These are phyloP conservation scores for Tuber borchii DNA, from an alignment of 495 filamentous ascomycete genomes.

Conservation along the genomic window DNA sequence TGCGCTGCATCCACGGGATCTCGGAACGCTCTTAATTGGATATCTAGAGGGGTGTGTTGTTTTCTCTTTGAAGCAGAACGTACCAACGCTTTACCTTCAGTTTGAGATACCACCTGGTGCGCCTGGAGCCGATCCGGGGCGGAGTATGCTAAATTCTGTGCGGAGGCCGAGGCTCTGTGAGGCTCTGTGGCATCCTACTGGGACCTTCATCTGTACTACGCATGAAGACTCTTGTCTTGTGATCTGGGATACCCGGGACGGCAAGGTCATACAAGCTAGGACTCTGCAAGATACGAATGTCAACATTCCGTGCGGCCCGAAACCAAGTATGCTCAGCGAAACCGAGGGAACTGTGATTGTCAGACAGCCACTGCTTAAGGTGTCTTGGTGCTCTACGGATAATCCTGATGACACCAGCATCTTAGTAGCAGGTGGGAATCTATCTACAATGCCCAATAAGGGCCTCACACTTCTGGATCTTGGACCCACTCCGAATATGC, in stretches of 20 bases:
- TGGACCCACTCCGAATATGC: slow-evolving; percentile 79
- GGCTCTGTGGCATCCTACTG: slow-evolving; percentile 90
- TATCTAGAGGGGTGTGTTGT: slow-evolving; percentile 81
- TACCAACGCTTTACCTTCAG: slow-evolving; percentile 67
- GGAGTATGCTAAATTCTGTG: slow-evolving; percentile 47
- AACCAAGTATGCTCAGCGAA: slow-evolving; percentile 39
- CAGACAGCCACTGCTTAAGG: slow-evolving; percentile 64
- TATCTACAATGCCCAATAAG: slow-evolving; percentile 56
- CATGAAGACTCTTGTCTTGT: slow-evolving; percentile 87
- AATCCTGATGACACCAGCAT: slow-evolving; percentile 90
- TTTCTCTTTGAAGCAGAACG: slow-evolving; percentile 86
- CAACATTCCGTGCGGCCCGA: slow-evolving; percentile 53
- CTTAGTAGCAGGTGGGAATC: slow-evolving; percentile 72
- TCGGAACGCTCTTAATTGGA: slow-evolving; percentile 82
- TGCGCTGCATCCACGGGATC: slow-evolving; percentile 80
- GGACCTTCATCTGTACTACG: slow-evolving; percentile 77
- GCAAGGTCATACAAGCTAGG: slow-evolving; percentile 73
- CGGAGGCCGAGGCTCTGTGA: slow-evolving; percentile 67
- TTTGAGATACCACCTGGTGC: slow-evolving; percentile 77
- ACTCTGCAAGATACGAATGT: slow-evolving; percentile 68
- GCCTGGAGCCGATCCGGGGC: slow-evolving; percentile 71
- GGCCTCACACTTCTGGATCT: slow-evolving; percentile 84
- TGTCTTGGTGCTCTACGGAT: slow-evolving; percentile 85
- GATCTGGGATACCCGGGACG: slow-evolving; percentile 92
- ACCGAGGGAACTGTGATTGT: slow-evolving; percentile 48